Conservation (phyloP, 805 yeast genomes). For the Scheffersomyces lignosus region DNA sequence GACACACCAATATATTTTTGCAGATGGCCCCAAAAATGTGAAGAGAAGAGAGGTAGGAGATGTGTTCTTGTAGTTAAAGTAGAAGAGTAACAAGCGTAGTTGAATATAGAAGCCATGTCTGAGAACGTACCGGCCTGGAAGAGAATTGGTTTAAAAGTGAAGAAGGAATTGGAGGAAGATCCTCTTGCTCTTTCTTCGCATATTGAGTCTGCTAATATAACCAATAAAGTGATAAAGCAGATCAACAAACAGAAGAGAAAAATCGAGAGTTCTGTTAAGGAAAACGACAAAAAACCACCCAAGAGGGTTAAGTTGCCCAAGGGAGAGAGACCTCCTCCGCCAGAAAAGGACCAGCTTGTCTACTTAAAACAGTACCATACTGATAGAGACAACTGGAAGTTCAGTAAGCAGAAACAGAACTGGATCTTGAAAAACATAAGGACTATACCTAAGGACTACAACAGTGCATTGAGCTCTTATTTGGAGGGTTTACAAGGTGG, state of each 20-base stretch:
- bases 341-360: conserved; percentile 72
- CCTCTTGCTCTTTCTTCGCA: conserved; percentile 47
- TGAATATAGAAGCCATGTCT: no score
- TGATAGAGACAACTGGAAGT: conserved; percentile 71
- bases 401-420: conserved; percentile 82
- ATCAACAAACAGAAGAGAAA: conserved; percentile 34
- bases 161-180: conserved; percentile 45
- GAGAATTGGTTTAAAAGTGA: conserved; percentile 65
- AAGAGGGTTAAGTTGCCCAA: conserved; percentile 72
- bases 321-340: conserved; percentile 64
- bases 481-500: conserved; percentile 70
- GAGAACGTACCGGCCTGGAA: conserved; percentile 77
- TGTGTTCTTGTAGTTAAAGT: no score
- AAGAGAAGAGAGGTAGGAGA: no score
- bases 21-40: neutral
- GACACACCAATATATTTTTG: neutral
- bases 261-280: conserved; percentile 14
- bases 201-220: conserved; percentile 42
- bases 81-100: no score
- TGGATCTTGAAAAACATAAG: conserved; percentile 72
- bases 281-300: conserved; percentile 54
- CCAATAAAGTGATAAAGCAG: conserved; percentile 45
- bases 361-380: conserved; percentile 60
- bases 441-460: conserved; percentile 53
- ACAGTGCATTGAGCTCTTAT: conserved; percentile 49